These are phyloP conservation scores for Ophiosphaerella korrae DNA, from an alignment of 2,329 filamentous ascomycete genomes.

Conservation along the genomic window DNA sequence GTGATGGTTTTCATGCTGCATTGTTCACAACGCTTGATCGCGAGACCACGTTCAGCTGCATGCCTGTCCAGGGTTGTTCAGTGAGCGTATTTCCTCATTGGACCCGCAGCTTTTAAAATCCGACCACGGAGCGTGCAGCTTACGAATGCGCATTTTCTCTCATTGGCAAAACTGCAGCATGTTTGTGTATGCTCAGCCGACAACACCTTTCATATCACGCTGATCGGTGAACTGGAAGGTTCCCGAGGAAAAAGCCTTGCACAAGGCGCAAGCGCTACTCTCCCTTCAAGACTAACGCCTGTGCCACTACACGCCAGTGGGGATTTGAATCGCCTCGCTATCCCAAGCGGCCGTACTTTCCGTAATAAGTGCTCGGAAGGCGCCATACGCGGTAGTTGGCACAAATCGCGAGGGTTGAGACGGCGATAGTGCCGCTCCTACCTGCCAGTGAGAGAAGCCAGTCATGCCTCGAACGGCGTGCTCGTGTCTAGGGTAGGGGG, in stretches of 20 bases:
- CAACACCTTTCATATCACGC: constrained; percentile 14
- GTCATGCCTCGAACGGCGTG: constrained; percentile 6
- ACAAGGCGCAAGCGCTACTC: constrained; percentile 21
- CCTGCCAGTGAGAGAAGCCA: constrained; percentile 2
- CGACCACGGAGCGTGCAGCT: constrained; percentile 18
- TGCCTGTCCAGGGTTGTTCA: constrained; percentile 13
- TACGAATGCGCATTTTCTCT: constrained; percentile 12
- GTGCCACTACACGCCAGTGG: constrained; percentile 7
- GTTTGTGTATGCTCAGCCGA: constrained; percentile 10
- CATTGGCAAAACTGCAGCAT: constrained; percentile 20
- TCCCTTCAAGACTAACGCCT: constrained; percentile 8
- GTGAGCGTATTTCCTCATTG: constrained; percentile 13
- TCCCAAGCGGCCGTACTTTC: constrained; percentile 1
- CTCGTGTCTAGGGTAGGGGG: constrained; percentile 10
- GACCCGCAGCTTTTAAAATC: constrained; percentile 5
- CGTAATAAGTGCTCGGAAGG: background rate
- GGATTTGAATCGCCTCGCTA: background rate
- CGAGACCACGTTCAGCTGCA: constrained; percentile 26
- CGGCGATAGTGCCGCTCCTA: constrained; percentile 6
- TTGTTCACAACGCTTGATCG: constrained; percentile 14
- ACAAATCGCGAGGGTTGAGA: background rate
- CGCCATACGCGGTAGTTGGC: constrained; percentile 5
- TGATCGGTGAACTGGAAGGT: constrained; percentile 16
- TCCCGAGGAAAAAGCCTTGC: constrained; percentile 9
- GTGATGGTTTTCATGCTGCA: constrained; percentile 14